Evolutionary conservation across 306 rosid genomes (phyloP), one percentile per base, ranked within the genome.

Genomic region (Alnus glutinosa): DNA sequence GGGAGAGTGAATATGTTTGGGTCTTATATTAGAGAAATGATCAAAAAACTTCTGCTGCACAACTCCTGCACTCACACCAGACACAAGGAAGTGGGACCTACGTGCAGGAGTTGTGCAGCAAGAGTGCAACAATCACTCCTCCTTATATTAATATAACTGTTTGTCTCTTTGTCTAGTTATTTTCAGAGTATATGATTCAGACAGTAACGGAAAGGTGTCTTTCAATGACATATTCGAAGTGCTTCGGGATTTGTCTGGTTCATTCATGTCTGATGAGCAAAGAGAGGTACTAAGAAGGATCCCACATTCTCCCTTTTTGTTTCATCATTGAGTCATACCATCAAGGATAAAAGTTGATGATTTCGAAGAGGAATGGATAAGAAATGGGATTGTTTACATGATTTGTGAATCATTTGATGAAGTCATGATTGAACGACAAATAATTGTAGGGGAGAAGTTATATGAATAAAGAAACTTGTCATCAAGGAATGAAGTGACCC

Each of bases 101-200:
- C 28, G 28, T 23, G 28, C 28, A 23, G 28, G 28, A 23, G 28
- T 23, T 23, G 28, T 23, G 28, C 28, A 23, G 28, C 28, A 23
- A 23, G 28, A 23, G 28, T 23, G 28, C 28, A 23, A 23, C 28
- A 23, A 23, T 23, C 28, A 23, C 28, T 23, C 28, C 28, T 23
- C 28, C 48, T 37, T 69, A 14, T 76, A 1, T 51, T 6, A 37
- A 5, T 32, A 32, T 70, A 61, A 9, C 44, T 71, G 75, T 74
- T 72, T 64, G 48, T 80, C 5, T 37, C 71, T 37, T 9, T 73
- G 75, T 80, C 66, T 89, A 91, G 98, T 90, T 74, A 93, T 95
- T 78, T 95, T 95, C 90, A 92, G 84, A 82, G 89, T 95, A 30
- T 92, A 90, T 55, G 99, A 95, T 87, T 85, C 92, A 30, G 93